Percentiles rank a stretch among this genome's conserved stretches.
Conservation (phyloP, 225 moss, liverwort and hornwort species). For the Bryoerythrophyllum caledonicum region DNA sequence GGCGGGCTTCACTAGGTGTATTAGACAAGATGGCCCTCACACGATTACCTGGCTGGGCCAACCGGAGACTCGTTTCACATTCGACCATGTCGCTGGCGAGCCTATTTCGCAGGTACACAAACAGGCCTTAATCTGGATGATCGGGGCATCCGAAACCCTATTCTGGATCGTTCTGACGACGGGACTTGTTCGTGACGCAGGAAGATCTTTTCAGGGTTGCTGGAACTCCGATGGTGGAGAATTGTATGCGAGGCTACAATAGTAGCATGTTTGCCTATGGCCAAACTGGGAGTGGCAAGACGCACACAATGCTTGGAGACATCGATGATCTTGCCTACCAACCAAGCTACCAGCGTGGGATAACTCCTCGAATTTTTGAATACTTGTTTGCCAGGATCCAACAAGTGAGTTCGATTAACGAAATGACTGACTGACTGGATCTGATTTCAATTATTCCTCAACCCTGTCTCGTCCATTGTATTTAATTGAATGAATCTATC, state of each 20-base stretch:
- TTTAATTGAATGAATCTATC: background rate
- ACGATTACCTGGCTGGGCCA: slow-evolving; percentile 63
- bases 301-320: slow-evolving; percentile 69
- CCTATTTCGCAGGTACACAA: slow-evolving; percentile 50
- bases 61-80: slow-evolving; percentile 61
- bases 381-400: slow-evolving; percentile 55
- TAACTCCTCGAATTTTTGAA: slow-evolving; percentile 68
- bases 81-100: slow-evolving; percentile 71
- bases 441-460: background rate
- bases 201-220: slow-evolving; percentile 63
- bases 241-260: slow-evolving; percentile 70
- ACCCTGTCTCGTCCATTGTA: background rate
- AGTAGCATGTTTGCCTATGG: slow-evolving; percentile 72
- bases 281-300: slow-evolving; percentile 72
- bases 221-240: slow-evolving; percentile 69
- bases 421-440: background rate
- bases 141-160: background rate
- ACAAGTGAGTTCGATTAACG: slow-evolving; percentile 33
- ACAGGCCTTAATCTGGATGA: background rate
- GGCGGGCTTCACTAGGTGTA: slow-evolving; percentile 41
- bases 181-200: slow-evolving; percentile 30
- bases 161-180: slow-evolving; percentile 3
- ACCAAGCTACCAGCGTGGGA: slow-evolving; percentile 62
- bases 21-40: slow-evolving; percentile 57
- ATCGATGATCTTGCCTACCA: slow-evolving; percentile 56